These are phyloP conservation scores for Rachicladosporium sp. DNA, from an alignment of 2,329 filamentous ascomycete genomes.

Conservation along the genomic window DNA sequence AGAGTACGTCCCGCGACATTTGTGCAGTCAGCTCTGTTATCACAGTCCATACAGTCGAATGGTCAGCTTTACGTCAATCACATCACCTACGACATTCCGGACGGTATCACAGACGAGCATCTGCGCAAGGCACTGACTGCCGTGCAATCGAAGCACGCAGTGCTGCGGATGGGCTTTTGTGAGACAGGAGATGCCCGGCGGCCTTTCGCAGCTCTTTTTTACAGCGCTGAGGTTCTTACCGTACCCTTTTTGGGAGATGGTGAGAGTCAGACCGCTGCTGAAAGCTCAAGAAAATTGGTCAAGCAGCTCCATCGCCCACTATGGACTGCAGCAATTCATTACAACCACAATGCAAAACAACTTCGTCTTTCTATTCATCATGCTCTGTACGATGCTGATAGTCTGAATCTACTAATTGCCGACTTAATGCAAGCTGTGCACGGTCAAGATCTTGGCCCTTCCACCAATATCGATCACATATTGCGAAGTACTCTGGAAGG, in stretches of 20 bases:
- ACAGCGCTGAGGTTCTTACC: constrained; percentile 21
- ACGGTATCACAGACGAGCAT: constrained; percentile 24
- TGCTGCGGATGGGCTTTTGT: constrained; percentile 65
- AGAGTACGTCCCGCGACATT: constrained; percentile 64
- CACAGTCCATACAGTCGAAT: constrained; percentile 55
- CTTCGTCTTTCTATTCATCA: constrained; percentile 56
- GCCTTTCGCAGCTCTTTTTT: constrained; percentile 66
- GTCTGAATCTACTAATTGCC: constrained; percentile 51
- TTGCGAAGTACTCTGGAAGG: constrained; percentile 34
- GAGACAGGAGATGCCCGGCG: constrained; percentile 46
- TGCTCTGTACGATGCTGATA: constrained; percentile 73
- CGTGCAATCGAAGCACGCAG: constrained; percentile 47
- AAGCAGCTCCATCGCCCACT: constrained; percentile 41
- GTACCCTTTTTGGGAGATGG: neutral
- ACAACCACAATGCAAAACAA: constrained; percentile 10
- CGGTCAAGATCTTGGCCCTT: constrained; percentile 12
- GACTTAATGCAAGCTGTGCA: constrained; percentile 40
- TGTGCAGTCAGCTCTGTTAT: constrained; percentile 68
- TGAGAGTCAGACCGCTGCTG: neutral
- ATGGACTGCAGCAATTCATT: constrained; percentile 49
- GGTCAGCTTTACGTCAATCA: constrained; percentile 67
- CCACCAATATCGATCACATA: constrained; percentile 27
- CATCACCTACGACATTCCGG: constrained; percentile 42
- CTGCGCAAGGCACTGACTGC: constrained; percentile 49
- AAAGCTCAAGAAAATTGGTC: constrained; percentile 23